Percentiles rank a stretch among this genome's conserved stretches.
Conservation (phyloP, 2,329 filamentous ascomycete genomes). For the Claviceps fusiformis region DNA sequence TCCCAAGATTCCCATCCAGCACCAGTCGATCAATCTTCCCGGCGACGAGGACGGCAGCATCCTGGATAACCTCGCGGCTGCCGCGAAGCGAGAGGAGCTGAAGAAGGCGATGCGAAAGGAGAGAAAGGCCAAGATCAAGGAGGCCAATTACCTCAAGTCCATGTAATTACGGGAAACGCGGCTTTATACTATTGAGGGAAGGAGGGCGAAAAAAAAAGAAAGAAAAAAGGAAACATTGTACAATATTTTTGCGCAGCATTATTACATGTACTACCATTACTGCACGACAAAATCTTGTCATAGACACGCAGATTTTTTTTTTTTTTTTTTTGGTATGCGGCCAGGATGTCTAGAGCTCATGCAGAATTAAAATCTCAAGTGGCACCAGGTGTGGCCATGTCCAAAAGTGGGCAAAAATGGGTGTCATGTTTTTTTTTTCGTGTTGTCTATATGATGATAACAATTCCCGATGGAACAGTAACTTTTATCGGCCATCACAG, state of each 20-base stretch:
- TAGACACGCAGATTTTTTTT: not conserved
- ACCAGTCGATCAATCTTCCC: constrained; percentile 66
- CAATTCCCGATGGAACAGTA: not conserved
- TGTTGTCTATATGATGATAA: not conserved
- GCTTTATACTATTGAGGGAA: not conserved
- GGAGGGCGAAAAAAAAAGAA: not conserved
- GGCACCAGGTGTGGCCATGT: not conserved
- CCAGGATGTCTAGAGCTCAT: not conserved
- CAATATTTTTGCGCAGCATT: constrained; percentile 10
- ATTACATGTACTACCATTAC: constrained; percentile 15
- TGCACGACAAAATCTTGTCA: not conserved
- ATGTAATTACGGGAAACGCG: constrained; percentile 35
- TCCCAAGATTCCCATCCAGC: constrained; percentile 59
- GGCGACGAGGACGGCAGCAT: constrained; percentile 28
- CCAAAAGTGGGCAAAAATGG: no score
- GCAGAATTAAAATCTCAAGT: not conserved
- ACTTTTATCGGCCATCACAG: constrained; percentile 3
- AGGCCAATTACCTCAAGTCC: constrained; percentile 71
- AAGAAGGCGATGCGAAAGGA: constrained; percentile 61
- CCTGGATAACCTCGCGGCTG: constrained; percentile 33
- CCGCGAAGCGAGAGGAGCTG: constrained; percentile 44
- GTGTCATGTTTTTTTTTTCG: not conserved
- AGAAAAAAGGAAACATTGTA: not conserved
- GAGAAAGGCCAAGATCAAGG: constrained; percentile 66
- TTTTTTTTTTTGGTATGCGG: no score